These are phyloP conservation scores for Vigna hirtella DNA, from an alignment of 306 rosid species.

Conservation along the genomic window DNA sequence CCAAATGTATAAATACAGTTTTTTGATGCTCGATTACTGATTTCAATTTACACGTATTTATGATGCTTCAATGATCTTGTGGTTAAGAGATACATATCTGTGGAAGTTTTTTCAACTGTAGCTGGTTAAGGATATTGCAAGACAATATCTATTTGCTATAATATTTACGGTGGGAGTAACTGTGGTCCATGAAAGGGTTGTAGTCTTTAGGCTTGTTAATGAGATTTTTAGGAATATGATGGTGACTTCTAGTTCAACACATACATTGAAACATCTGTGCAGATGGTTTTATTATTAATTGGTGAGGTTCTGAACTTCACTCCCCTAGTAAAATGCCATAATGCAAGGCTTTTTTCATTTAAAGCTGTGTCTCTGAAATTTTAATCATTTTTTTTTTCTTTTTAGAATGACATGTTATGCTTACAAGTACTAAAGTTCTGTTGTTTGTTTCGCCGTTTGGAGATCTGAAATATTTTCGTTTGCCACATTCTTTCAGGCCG, in stretches of 20 bases:
- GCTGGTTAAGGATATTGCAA: not conserved
- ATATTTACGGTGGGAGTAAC: not conserved
- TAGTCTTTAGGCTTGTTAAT: slow-evolving; percentile 7
- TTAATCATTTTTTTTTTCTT: slow-evolving; percentile 1
- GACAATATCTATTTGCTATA: slow-evolving; percentile 18
- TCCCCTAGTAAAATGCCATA: slow-evolving; percentile 25
- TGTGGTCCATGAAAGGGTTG: slow-evolving; percentile 31
- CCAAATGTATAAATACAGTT: slow-evolving; percentile 26
- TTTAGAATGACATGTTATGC: slow-evolving; percentile 33
- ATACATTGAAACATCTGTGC: not conserved
- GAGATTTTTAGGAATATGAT: not conserved
- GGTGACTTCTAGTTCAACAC: slow-evolving; percentile 7
- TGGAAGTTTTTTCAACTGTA: not conserved
- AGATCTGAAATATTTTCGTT: slow-evolving; percentile 39
- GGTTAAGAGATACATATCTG: not conserved
- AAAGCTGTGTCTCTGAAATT: slow-evolving; percentile 8
- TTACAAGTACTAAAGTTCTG: slow-evolving; percentile 2
- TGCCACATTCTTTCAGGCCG: slow-evolving; percentile 69
- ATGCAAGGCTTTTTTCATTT: not conserved
- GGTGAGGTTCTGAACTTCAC: slow-evolving; percentile 23
- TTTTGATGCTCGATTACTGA: slow-evolving; percentile 13
- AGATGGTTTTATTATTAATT: slow-evolving; percentile 24
- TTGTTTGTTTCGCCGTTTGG: not conserved
- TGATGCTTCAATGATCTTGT: slow-evolving; percentile 6
- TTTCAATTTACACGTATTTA: not conserved